Evolutionary conservation across 2,329 filamentous ascomycete genomes (phyloP), one percentile per base, ranked within the genome.

Genomic region (Pyricularia pennisetigena): DNA sequence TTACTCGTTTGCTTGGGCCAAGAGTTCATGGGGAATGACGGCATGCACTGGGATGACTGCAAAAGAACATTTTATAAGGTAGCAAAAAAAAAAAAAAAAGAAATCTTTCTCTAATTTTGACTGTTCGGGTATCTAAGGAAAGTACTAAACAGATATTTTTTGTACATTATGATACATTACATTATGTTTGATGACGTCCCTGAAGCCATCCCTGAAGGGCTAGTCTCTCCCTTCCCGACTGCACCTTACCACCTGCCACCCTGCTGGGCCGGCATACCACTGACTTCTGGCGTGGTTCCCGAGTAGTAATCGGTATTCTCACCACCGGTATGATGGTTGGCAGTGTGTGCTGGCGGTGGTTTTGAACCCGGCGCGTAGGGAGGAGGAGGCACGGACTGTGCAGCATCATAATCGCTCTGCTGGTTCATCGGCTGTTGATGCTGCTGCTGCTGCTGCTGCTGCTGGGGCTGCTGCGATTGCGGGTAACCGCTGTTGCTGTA

Each of bases 231-330:
- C 16, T 49, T 49, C n/a, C 9, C 41, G 41, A 35, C 6, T 49
- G 16, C 41, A 1, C 41, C 4, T 23, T 26, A 65, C 64, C 64
- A 65, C 30, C 64, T 24, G 7, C 10, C 30, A 41, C 35, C 35
- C 30, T 41, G 30, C 64, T 65, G 30, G 30, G 30, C 24, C 3
- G 23, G 16, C 64, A 65, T 14, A 16, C 64, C 64, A 4, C 26
- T 35, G 16, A 65, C 64, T n/a, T 65, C 64, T n/a, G 64, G 64
- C 16, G 64, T n/a, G 26, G 10, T 41, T 30, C 30, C 35, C 7
- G 64, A 65, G 64, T 65, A 65, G 30, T 65, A 65, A n/a, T 65
- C n/a, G 64, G 30, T 30, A 35, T 65, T 65, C 16, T 35, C 16
- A 20, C 64, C 64, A 4, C 64, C 63, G 63, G 4, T 16, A 30